Evolutionary conservation across 129 eudicot genomes (phyloP).

Genomic region (Silybum marianum): DNA sequence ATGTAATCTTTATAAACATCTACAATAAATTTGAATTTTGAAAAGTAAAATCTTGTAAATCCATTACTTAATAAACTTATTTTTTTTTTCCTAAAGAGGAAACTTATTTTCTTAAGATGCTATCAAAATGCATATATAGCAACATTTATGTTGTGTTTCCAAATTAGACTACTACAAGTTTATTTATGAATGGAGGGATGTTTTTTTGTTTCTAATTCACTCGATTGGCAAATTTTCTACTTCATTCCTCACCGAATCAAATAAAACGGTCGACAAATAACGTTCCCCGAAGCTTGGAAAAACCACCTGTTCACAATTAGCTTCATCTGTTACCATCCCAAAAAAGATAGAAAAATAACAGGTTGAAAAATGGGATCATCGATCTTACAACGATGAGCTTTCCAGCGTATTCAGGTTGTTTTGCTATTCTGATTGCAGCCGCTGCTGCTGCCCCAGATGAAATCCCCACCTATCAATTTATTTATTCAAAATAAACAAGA

Average conservation of each 20-base stretch:
- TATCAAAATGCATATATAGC: background rate
- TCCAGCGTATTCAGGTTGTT: conserved; percentile 59
- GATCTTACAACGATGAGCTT: conserved; percentile 69
- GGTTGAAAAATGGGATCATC: conserved; percentile 13
- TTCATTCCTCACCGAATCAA: conserved; percentile 60
- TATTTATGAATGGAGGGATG: background rate
- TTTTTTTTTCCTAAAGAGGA: too few relatives aligned
- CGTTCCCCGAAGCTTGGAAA: conserved; percentile 79
- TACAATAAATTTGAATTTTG: background rate
- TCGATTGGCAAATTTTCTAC: conserved; percentile 47
- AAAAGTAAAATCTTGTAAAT: background rate
- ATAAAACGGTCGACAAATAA: conserved; percentile 57
- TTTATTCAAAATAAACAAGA: background rate
- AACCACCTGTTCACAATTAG: conserved; percentile 33
- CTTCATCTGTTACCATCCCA: background rate
- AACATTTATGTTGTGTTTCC: background rate
- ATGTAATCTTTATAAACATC: too few relatives aligned
- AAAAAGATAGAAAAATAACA: background rate
- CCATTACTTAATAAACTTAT: background rate
- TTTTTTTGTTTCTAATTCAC: background rate
- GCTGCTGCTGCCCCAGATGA: conserved; percentile 81
- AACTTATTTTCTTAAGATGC: background rate
- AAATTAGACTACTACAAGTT: background rate
- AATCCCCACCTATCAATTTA: conserved; percentile 52
- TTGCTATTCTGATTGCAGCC: conserved; percentile 63